Conservation (phyloP, 176 grass and related monocot genomes). For the Miscanthus lutarioriparius region DNA sequence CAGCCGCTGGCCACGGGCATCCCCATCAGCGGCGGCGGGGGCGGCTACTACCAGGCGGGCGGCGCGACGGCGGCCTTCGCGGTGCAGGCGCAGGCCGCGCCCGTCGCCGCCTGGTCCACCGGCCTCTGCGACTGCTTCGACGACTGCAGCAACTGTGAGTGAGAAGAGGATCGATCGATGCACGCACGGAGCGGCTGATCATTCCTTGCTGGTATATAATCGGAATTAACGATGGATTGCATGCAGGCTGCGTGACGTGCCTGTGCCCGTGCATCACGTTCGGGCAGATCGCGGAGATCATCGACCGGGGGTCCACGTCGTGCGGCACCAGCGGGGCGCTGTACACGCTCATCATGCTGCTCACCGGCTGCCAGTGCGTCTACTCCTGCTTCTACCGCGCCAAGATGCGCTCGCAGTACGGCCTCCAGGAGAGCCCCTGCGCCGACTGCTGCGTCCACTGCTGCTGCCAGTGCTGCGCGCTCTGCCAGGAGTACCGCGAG, state of each 20-base stretch:
- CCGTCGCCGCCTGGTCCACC: constrained; percentile 54
- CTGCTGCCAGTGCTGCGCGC: constrained; percentile 65
- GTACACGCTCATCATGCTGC: constrained; percentile 44
- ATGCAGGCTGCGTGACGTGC: constrained; percentile 61
- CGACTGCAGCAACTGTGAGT: constrained; percentile 50
- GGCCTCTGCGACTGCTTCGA: constrained; percentile 66
- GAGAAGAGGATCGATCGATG: no score
- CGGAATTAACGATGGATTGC: not conserved
- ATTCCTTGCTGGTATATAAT: no score
- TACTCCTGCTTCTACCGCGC: constrained; percentile 82
- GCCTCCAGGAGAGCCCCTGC: constrained; percentile 53
- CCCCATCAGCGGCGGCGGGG: constrained; percentile 20
- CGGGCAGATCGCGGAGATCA: constrained; percentile 73
- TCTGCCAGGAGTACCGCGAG: constrained; percentile 80
- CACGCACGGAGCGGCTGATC: no score
- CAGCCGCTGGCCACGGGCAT: constrained; percentile 25
- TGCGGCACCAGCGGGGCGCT: constrained; percentile 58
- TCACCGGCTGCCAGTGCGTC: constrained; percentile 58
- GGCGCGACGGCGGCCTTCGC: constrained; percentile 25
- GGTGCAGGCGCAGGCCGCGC: constrained; percentile 30
- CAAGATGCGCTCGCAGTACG: constrained; percentile 64
- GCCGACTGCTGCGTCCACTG: constrained; percentile 70
- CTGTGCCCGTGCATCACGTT: constrained; percentile 75
- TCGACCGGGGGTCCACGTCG: constrained; percentile 59
- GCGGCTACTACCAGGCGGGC: constrained; percentile 22